These are phyloP conservation scores for Pythium monospermum DNA, from an alignment of 352 stramenopile genomes.

Conservation along the genomic window DNA sequence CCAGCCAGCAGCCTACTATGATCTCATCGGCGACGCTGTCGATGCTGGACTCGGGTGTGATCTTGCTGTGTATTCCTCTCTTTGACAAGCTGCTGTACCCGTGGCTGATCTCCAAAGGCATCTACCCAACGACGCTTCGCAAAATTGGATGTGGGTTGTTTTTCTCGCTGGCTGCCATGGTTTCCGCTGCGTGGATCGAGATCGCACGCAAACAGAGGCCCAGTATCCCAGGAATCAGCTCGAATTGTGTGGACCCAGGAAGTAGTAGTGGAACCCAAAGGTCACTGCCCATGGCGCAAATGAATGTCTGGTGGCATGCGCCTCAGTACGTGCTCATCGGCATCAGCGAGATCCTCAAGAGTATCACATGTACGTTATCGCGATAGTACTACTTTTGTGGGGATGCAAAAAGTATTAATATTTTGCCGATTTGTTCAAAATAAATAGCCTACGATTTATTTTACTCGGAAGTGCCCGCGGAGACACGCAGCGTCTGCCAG, in stretches of 20 bases:
- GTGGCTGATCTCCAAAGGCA: constrained; percentile 46
- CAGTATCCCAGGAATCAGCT: constrained; percentile 40
- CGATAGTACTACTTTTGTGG: neutral
- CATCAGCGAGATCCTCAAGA: constrained; percentile 86
- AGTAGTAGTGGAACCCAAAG: constrained; percentile 25
- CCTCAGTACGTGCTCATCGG: constrained; percentile 89
- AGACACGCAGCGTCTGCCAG: constrained; percentile 89
- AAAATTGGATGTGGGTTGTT: constrained; percentile 86
- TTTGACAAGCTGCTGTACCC: constrained; percentile 86
- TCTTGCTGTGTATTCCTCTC: constrained; percentile 88
- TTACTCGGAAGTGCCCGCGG: constrained; percentile 88
- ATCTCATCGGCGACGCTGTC: constrained; percentile 86
- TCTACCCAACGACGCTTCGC: constrained; percentile 72
- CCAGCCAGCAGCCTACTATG: no score
- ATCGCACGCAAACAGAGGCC: constrained; percentile 51
- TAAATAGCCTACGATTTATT: constrained; percentile 85
- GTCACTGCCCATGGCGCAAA: constrained; percentile 63
- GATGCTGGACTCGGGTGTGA: constrained; percentile 86
- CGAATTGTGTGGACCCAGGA: constrained; percentile 77
- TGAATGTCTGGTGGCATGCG: constrained; percentile 90
- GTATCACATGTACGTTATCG: constrained; percentile 71
- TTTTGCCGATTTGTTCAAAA: neutral
- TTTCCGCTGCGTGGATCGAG: constrained; percentile 64
- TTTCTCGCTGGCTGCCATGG: constrained; percentile 79
- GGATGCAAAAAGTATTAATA: no score